Evolutionary conservation across 148 eudicot genomes (phyloP).

Genomic region (Camellia granthamiana): DNA sequence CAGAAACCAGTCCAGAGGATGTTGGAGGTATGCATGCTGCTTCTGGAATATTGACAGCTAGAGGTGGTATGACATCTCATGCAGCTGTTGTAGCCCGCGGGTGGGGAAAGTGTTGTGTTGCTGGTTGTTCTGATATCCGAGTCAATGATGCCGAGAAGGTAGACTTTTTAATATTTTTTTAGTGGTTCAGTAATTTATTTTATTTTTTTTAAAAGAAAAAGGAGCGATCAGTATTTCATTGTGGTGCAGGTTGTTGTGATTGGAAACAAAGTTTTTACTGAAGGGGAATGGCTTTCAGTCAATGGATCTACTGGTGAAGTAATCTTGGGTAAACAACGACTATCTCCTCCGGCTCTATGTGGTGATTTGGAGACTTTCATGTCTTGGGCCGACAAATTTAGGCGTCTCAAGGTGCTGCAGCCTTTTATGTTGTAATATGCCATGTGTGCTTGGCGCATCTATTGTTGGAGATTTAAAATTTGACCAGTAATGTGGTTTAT

Average conservation of each 20-base stretch:
- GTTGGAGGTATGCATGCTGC: constrained; percentile 99
- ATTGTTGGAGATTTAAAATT: neutral
- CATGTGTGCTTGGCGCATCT: neutral
- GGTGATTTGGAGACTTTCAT: constrained; percentile 80
- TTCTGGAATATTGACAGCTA: constrained; percentile 87
- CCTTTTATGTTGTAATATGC: neutral
- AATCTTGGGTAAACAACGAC: constrained; percentile 79
- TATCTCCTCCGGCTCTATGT: constrained; percentile 86
- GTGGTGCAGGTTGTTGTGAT: constrained; percentile 50
- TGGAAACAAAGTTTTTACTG: constrained; percentile 53
- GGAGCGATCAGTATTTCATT: neutral
- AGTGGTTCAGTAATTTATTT: neutral
- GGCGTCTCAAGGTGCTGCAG: constrained; percentile 69
- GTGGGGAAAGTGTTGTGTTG: constrained; percentile 97
- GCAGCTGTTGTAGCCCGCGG: constrained; percentile 99
- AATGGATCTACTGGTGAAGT: constrained; percentile 98
- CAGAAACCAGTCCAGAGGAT: constrained; percentile 98
- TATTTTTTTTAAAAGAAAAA: neutral
- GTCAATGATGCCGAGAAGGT: constrained; percentile 85
- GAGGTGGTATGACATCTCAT: constrained; percentile 99
- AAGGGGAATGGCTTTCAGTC: constrained; percentile 94
- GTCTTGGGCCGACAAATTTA: constrained; percentile 84
- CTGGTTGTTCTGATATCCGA: constrained; percentile 91
- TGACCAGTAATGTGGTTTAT: constrained; percentile 3
- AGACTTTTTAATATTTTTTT: neutral